These are phyloP conservation scores for Talaromyces sp. DNA, from an alignment of 2,329 filamentous ascomycete genomes.

Conservation along the genomic window DNA sequence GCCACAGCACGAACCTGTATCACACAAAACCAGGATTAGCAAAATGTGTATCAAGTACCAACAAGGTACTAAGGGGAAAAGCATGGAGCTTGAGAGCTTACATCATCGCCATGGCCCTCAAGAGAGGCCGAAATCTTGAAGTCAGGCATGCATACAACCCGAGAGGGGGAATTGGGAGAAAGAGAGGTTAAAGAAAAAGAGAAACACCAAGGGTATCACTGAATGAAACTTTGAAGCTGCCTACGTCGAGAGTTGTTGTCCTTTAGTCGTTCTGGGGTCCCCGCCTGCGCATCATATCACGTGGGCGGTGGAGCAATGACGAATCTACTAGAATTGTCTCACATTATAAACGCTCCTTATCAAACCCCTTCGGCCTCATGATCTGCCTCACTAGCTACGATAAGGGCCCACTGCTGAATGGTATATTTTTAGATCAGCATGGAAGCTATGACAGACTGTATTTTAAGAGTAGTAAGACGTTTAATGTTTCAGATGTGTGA, in stretches of 20 bases:
- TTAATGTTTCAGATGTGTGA: too few species aligned
- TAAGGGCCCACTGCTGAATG: background rate
- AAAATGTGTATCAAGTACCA: constrained; percentile 23
- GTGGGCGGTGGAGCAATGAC: constrained; percentile 34
- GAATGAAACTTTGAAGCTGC: constrained; percentile 11
- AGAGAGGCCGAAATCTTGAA: constrained; percentile 94
- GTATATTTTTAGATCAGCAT: background rate
- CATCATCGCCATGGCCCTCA: constrained; percentile 89
- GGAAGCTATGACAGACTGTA: too few species aligned
- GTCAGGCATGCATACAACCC: constrained; percentile 64
- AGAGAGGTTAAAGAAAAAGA: constrained; percentile 4
- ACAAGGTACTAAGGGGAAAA: constrained; percentile 17
- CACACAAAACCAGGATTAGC: constrained; percentile 62
- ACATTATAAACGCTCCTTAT: background rate
- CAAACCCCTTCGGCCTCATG: too few species aligned
- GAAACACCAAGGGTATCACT: constrained; percentile 9
- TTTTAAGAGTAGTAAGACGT: too few species aligned
- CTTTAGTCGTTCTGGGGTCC: constrained; percentile 30
- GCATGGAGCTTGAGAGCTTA: constrained; percentile 51
- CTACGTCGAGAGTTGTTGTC: constrained; percentile 21
- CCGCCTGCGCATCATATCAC: constrained; percentile 34
- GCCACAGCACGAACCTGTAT: constrained; percentile 79
- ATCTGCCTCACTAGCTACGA: background rate
- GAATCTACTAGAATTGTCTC: constrained; percentile 29
- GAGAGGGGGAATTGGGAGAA: background rate